Conservation (phyloP, 306 rosid genomes). For the Rosa persica region DNA sequence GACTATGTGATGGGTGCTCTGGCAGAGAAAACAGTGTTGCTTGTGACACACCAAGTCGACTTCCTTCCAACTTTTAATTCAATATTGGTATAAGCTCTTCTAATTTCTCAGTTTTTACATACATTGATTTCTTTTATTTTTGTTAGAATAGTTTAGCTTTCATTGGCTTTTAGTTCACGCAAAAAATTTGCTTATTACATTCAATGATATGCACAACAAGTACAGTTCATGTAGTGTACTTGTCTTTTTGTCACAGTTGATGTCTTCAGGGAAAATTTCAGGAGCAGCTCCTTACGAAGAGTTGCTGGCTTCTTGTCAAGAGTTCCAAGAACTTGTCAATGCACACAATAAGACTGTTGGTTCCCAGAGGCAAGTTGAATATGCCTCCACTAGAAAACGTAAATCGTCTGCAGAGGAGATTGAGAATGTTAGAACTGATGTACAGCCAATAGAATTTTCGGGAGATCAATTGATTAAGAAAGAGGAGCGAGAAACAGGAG, state of each 20-base stretch:
- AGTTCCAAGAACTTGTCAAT: slow-evolving; percentile 56
- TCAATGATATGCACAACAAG: no score
- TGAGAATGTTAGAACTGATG: slow-evolving; percentile 15
- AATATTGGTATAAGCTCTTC: slow-evolving; percentile 32
- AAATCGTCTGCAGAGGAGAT: slow-evolving; percentile 23
- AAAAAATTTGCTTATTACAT: no score
- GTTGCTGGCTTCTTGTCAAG: slow-evolving; percentile 39
- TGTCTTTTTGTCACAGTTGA: slow-evolving; percentile 27
- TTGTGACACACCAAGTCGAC: slow-evolving; percentile 63
- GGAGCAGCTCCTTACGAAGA: slow-evolving; percentile 45
- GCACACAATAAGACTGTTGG: slow-evolving; percentile 48
- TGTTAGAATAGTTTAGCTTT: no score
- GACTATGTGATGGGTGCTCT: slow-evolving; percentile 54
- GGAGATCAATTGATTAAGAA: slow-evolving; percentile 47
- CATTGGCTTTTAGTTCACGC: no score
- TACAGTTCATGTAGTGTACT: no score
- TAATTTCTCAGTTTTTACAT: not conserved
- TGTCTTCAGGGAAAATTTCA: slow-evolving; percentile 44
- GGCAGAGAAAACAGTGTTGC: slow-evolving; percentile 44
- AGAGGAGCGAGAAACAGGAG: slow-evolving; percentile 58
- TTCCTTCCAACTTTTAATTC: slow-evolving; percentile 49
- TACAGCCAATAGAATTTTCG: slow-evolving; percentile 4
- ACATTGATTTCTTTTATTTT: no score
- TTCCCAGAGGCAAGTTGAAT: slow-evolving; percentile 23
- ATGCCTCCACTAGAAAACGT: not conserved